A percentile compares a stretch with the other conserved stretches of the same genome.
These are phyloP conservation scores for Arthroderma sp. DNA, from an alignment of 2,329 filamentous ascomycete species.

Conservation along the genomic window DNA sequence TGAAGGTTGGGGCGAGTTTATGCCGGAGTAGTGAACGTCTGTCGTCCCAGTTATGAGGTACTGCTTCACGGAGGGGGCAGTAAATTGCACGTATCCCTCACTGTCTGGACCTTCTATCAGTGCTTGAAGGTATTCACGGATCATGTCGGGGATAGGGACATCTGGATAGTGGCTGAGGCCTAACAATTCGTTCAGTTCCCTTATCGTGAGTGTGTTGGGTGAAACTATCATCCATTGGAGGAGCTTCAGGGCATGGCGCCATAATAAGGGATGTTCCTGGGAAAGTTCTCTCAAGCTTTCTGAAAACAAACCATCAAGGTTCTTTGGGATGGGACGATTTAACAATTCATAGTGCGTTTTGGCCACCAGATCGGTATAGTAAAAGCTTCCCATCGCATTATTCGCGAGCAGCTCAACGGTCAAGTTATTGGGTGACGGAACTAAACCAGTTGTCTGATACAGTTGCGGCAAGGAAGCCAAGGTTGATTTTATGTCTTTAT, in stretches of 20 bases:
- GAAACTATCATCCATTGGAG: neutral
- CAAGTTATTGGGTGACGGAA: too few species aligned
- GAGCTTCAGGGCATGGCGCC: neutral
- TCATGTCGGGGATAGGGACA: neutral
- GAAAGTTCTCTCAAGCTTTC: neutral
- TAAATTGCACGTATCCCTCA: neutral
- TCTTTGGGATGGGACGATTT: neutral
- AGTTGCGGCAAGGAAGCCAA: too few species aligned
- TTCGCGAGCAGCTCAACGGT: too few species aligned
- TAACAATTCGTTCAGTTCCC: neutral
- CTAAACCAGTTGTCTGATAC: too few species aligned
- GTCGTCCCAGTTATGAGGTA: neutral
- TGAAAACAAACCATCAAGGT: neutral
- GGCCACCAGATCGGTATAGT: neutral
- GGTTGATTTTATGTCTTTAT: neutral
- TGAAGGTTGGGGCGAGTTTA: too few species aligned
- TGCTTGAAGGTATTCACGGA: neutral
- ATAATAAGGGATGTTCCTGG: neutral
- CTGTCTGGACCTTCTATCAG: neutral
- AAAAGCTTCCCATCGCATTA: neutral
- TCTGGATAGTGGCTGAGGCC: neutral
- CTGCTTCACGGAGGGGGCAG: neutral
- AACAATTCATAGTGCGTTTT: neutral
- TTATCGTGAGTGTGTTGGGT: neutral
- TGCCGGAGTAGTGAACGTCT: too few species aligned